Conservation (phyloP, 2,329 filamentous ascomycete genomes). For the Pseudodiploospora longispora region DNA sequence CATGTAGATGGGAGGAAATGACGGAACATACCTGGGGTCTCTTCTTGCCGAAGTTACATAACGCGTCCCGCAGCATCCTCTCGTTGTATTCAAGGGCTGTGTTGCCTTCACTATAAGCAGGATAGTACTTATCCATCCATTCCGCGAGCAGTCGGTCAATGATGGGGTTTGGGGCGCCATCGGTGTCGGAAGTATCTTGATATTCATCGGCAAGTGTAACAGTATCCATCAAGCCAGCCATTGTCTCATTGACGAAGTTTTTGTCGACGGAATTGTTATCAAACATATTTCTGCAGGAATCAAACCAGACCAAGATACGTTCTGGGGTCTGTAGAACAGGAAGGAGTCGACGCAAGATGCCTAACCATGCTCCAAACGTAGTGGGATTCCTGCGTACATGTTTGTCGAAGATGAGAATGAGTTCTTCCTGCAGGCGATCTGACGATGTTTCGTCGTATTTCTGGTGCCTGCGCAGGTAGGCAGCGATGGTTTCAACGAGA, state of each 20-base stretch:
- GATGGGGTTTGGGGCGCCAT: constrained; percentile 40
- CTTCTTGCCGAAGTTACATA: constrained; percentile 57
- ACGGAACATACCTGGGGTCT: constrained; percentile 44
- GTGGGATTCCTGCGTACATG: constrained; percentile 48
- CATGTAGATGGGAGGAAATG: neutral
- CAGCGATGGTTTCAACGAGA: constrained; percentile 51
- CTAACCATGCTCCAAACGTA: constrained; percentile 60
- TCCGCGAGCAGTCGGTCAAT: constrained; percentile 47
- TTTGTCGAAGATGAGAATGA: constrained; percentile 58
- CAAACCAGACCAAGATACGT: constrained; percentile 65
- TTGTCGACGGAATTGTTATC: constrained; percentile 53
- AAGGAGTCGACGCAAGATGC: constrained; percentile 55
- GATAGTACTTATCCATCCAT: constrained; percentile 46
- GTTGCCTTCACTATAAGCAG: constrained; percentile 28
- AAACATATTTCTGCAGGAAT: constrained; percentile 30
- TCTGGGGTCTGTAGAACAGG: constrained; percentile 55
- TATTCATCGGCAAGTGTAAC: constrained; percentile 55
- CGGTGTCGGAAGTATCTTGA: constrained; percentile 33
- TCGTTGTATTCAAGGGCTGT: constrained; percentile 37
- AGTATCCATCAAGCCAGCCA: constrained; percentile 56
- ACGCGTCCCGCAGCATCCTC: constrained; percentile 40
- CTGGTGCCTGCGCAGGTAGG: constrained; percentile 60
- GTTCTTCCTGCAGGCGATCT: constrained; percentile 67
- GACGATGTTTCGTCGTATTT: constrained; percentile 59
- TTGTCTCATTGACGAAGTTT: constrained; percentile 54